phyloP scores from a whole-genome alignment of 2,329 filamentous ascomycete species.

The Cucurbitaria berberidis region DNA sequence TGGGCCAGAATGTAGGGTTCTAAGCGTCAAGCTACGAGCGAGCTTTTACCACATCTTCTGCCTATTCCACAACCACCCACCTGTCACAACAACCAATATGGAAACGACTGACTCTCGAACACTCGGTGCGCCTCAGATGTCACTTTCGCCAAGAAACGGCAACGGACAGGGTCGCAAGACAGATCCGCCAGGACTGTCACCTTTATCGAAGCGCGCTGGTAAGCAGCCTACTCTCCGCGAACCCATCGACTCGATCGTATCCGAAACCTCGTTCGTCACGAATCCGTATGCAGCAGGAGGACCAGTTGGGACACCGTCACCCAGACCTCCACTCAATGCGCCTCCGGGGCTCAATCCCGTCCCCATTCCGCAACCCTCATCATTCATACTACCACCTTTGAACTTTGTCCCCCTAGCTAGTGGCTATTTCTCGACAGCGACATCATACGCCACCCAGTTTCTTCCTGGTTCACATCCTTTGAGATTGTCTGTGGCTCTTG shows the following conservation, averaged over 20 bases:
- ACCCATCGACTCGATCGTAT: conserved; percentile 56
- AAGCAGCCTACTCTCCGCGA: conserved; percentile 54
- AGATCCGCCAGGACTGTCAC: conserved; percentile 34
- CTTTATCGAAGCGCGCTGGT: conserved; percentile 41
- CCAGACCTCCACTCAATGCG: conserved; percentile 48
- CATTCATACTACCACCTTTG: conserved; percentile 78
- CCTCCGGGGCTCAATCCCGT: conserved; percentile 55
- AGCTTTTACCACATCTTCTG: conserved; percentile 98
- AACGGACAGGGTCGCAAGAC: conserved; percentile 34
- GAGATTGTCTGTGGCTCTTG: conserved; percentile 85
- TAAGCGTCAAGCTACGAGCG: conserved; percentile 88
- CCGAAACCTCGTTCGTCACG: conserved; percentile 58
- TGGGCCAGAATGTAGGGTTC: conserved; percentile 80
- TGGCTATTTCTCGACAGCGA: conserved; percentile 79
- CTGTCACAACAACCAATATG: conserved; percentile 58
- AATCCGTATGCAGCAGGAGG: conserved; percentile 54
- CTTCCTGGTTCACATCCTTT: conserved; percentile 90
- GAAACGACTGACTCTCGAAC: conserved; percentile 36
- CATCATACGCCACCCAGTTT: conserved; percentile 73
- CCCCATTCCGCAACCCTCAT: conserved; percentile 57
- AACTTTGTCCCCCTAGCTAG: conserved; percentile 86
- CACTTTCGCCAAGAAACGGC: conserved; percentile 28
- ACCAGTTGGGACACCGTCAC: conserved; percentile 51
- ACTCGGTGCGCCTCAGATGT: conserved; percentile 31
- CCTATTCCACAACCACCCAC: conserved; percentile 89